A percentile compares a stretch with the other conserved stretches of the same genome.
Evolutionary conservation across 768 basidiomycete genomes (phyloP).

Genomic region (Termitomyces sp.): DNA sequence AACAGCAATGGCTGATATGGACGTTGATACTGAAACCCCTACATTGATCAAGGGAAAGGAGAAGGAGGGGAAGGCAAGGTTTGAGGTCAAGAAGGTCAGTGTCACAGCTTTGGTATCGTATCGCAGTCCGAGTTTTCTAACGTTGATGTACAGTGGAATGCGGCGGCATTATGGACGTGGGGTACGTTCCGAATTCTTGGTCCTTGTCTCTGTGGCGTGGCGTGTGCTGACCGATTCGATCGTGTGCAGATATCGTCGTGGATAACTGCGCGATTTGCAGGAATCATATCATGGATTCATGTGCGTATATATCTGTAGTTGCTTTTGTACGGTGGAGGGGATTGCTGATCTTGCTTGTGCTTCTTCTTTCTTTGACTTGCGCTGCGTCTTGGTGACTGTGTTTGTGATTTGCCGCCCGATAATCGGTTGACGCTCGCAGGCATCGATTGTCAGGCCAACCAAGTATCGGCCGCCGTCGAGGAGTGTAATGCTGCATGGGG

Average conservation of each 20-base stretch:
- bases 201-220: neutral
- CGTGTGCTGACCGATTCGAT: neutral
- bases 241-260: slow-evolving; percentile 81
- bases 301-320: slow-evolving; percentile 39
- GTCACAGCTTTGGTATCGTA: neutral
- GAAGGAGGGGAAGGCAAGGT: slow-evolving; percentile 74
- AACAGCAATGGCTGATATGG: slow-evolving; percentile 55
- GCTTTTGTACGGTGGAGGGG: no score
- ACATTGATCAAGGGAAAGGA: slow-evolving; percentile 39
- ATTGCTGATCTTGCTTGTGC: neutral
- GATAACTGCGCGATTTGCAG: slow-evolving; percentile 99
- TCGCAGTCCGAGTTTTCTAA: neutral
- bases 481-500: slow-evolving; percentile 99
- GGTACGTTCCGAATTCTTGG: slow-evolving; percentile 37
- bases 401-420: neutral
- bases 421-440: slow-evolving; percentile 39
- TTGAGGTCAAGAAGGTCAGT: slow-evolving; percentile 97
- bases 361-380: no score
- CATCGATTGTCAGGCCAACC: slow-evolving; percentile 99
- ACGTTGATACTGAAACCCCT: slow-evolving; percentile 50
- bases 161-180: slow-evolving; percentile 98
- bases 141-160: slow-evolving; percentile 82
- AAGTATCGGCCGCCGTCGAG: slow-evolving; percentile 93
- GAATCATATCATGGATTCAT: slow-evolving; percentile 99
- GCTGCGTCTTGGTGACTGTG: no score